A percentile compares a stretch with the other conserved stretches of the same genome.
These are phyloP conservation scores for Candida parachauliodes DNA, from an alignment of 805 yeast species.

Conservation along the genomic window DNA sequence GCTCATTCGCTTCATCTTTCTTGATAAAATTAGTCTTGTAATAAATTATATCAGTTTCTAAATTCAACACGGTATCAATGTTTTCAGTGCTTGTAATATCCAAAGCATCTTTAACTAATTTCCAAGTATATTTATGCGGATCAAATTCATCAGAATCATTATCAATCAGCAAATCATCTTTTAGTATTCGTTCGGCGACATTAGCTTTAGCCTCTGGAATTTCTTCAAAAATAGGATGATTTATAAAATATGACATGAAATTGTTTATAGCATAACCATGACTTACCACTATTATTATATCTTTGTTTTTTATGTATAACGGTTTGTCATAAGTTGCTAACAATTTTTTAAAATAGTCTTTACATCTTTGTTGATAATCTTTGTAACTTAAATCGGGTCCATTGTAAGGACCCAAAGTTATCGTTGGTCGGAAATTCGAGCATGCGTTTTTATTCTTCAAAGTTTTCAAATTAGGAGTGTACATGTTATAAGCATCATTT, in stretches of 20 bases:
- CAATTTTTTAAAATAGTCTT: constrained; percentile 36
- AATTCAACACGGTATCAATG: constrained; percentile 28
- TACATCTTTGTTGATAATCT: constrained; percentile 37
- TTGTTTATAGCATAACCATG: constrained; percentile 42
- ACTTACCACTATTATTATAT: constrained; percentile 34
- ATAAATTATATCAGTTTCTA: constrained; percentile 41
- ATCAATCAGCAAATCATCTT: constrained; percentile 11
- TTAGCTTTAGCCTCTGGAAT: constrained; percentile 38
- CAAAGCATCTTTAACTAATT: constrained; percentile 30
- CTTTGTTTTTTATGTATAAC: constrained; percentile 24
- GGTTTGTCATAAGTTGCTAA: constrained; percentile 42
- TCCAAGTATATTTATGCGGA: constrained; percentile 27
- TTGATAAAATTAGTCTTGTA: constrained; percentile 42
- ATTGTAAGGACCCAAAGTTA: constrained; percentile 40
- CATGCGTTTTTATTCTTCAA: constrained; percentile 30
- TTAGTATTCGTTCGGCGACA: constrained; percentile 23
- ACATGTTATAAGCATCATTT: constrained; percentile 44
- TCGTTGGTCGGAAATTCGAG: constrained; percentile 41
- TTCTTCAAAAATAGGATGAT: constrained; percentile 43
- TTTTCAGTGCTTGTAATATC: constrained; percentile 24
- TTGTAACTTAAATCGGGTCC: constrained; percentile 38
- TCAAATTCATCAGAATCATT: constrained; percentile 12
- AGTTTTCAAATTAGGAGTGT: constrained; percentile 38
- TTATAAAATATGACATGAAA: constrained; percentile 36
- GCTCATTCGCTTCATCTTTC: constrained; percentile 23